Evolutionary conservation across 306 rosid genomes (phyloP).

Genomic region (Castanopsis chinensis): DNA sequence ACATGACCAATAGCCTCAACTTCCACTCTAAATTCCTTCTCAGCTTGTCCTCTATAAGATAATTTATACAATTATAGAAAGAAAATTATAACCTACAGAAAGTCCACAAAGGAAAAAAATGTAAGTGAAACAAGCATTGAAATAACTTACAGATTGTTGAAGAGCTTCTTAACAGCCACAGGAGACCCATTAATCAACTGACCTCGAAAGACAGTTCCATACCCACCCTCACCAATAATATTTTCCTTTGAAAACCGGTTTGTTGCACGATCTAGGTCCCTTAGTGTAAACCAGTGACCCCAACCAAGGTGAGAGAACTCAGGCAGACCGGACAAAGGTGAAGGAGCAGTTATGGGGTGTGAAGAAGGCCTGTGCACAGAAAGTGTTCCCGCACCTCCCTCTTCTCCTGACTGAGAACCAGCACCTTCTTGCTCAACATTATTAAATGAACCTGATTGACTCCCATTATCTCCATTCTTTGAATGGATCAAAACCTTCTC

Average conservation of each 20-base stretch:
- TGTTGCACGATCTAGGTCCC: conserved; percentile 93
- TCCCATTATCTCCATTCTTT: conserved; percentile 62
- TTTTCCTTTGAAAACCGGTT: conserved; percentile 73
- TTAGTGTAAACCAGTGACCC: conserved; percentile 97
- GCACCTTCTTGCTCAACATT: conserved; percentile 53
- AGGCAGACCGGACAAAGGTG: conserved; percentile 82
- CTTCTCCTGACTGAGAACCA: conserved; percentile 72
- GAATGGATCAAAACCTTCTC: conserved; percentile 62
- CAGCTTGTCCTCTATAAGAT: conserved; percentile 84
- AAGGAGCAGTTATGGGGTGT: conserved; percentile 50
- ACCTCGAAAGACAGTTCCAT: conserved; percentile 87
- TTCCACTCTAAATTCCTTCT: conserved; percentile 93
- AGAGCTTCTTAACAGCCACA: conserved; percentile 91
- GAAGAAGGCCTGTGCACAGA: conserved; percentile 46
- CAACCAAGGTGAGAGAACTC: conserved; percentile 95
- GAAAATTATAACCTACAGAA: background rate
- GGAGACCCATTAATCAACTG: conserved; percentile 71
- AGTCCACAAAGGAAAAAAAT: background rate
- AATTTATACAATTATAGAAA: background rate
- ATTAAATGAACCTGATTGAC: conserved; percentile 70
- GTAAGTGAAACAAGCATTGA: conserved; percentile 10
- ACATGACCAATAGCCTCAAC: conserved; percentile 98
- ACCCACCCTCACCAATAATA: conserved; percentile 95
- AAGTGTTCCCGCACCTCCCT: conserved; percentile 39
- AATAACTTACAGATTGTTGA: conserved; percentile 76